phyloP scores from a whole-genome alignment of 169 alveolate species.

The Babesia caballi region DNA sequence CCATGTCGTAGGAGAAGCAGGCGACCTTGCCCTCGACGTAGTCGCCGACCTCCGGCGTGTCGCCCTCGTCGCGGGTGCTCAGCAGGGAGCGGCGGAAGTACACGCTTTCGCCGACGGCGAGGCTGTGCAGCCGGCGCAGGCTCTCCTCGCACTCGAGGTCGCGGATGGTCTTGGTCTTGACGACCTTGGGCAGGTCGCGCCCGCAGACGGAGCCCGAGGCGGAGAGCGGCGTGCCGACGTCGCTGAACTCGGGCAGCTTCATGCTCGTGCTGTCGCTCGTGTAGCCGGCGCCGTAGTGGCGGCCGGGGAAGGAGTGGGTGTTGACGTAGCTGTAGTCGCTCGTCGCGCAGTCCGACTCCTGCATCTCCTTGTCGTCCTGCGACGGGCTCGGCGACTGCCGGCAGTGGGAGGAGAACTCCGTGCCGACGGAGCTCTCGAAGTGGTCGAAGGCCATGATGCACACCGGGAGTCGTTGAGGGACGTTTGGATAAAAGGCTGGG shows the following conservation, averaged over 20 bases:
- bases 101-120: constrained; percentile 45
- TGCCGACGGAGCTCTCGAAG: neutral
- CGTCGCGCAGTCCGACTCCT: neutral
- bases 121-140: constrained; percentile 44
- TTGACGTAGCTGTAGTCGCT: neutral
- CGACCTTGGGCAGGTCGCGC: neutral
- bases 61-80: constrained; percentile 2
- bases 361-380: neutral
- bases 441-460: constrained; percentile 10
- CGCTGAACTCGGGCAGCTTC: constrained; percentile 5
- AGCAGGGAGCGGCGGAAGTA: constrained; percentile 32
- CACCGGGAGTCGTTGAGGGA: no score
- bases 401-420: constrained; percentile 16
- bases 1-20: constrained; percentile 27
- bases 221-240: neutral
- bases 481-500: no score
- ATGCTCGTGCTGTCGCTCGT: neutral
- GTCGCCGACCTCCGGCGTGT: constrained; percentile 8
- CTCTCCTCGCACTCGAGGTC: constrained; percentile 59
- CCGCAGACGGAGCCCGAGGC: neutral
- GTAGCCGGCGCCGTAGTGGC: neutral
- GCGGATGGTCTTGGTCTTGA: constrained; percentile 14
- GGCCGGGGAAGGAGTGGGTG: neutral
- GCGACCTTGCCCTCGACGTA: constrained; percentile 48
- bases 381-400: neutral